Conservation (phyloP, 2,329 filamentous ascomycete species). For the Diatrype stigma region DNA sequence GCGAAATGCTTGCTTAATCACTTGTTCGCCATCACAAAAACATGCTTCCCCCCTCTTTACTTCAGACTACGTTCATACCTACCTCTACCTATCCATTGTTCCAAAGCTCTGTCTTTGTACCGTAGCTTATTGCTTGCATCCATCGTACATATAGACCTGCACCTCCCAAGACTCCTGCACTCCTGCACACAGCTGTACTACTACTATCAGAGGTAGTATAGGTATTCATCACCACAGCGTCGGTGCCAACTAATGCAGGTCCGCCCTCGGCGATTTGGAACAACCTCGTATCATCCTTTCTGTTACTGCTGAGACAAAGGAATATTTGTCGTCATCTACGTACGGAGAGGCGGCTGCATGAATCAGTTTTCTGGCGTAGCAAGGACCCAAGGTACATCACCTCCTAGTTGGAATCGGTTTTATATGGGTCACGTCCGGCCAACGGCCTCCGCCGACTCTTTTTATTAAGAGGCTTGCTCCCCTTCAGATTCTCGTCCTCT, state of each 20-base stretch:
- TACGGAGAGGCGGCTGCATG: not conserved
- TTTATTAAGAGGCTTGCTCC: not conserved
- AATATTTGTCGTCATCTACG: not conserved
- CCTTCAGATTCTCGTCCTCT: not conserved
- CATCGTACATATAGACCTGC: too few species aligned
- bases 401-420: not conserved
- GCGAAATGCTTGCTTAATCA: too few species aligned
- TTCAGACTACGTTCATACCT: too few species aligned
- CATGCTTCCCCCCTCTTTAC: too few species aligned
- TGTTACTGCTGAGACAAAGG: not conserved
- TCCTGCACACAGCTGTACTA: too few species aligned
- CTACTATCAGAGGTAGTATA: not conserved
- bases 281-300: not conserved
- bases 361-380: not conserved
- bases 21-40: too few species aligned
- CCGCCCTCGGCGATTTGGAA: not conserved
- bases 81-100: too few species aligned
- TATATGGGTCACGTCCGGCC: constrained; percentile 13
- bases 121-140: too few species aligned
- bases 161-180: too few species aligned
- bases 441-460: constrained; percentile 5
- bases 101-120: too few species aligned
- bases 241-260: not conserved
- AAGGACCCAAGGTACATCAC: constrained; percentile 1
- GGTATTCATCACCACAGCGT: not conserved